Evolutionary conservation across 805 yeast genomes (phyloP), one percentile per base, ranked within the genome.

Genomic region (Saccharomycopsis sp.): DNA sequence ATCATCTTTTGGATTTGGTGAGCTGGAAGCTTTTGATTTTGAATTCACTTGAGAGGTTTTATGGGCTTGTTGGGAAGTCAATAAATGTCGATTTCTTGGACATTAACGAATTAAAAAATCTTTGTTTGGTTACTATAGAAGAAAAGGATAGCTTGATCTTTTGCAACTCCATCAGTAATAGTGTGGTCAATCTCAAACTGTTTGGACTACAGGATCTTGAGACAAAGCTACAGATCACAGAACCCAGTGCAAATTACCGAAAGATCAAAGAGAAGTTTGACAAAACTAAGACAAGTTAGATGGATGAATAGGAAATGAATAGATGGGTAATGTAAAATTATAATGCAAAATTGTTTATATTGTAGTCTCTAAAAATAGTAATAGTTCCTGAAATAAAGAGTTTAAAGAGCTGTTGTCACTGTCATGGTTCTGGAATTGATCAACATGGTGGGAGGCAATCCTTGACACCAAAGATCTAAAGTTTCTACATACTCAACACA

Each of bases 371-470:
- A n/a, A n/a, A n/a, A n/a, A n/a, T n/a, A n/a, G n/a, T n/a, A n/a
- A n/a, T n/a, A n/a, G n/a, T n/a, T 35, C 41, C 14, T 35, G 14
- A 9, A 9, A 35, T 35, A 9, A 35, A 9, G 14, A 17, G 8
- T 44, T 64, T 73, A 92, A 62, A 93, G 74, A 38, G 96, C 94
- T 3, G 97, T 92, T 0, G 99, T 93, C 1, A 93, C 99, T 0
- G 99, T 94, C 78, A 94, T 91, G 0, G 96, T 87, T 73, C 90
- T 96, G 0, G 97, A 89, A 67, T 94, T 93, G 57, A 94, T 78
- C 62, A 94, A 71, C 69, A 94, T 69, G 1, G 83, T 78, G 0
- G 98, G 97, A 0, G 97, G 97, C 47, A 94, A 73, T 2, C 81
- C 89, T 51, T 83, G 81, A 58, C 93, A 77, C 94, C 97, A 89